Evolutionary conservation across 1,139 yeast genomes (phyloP).

Genomic region (Candida freyschussii): DNA sequence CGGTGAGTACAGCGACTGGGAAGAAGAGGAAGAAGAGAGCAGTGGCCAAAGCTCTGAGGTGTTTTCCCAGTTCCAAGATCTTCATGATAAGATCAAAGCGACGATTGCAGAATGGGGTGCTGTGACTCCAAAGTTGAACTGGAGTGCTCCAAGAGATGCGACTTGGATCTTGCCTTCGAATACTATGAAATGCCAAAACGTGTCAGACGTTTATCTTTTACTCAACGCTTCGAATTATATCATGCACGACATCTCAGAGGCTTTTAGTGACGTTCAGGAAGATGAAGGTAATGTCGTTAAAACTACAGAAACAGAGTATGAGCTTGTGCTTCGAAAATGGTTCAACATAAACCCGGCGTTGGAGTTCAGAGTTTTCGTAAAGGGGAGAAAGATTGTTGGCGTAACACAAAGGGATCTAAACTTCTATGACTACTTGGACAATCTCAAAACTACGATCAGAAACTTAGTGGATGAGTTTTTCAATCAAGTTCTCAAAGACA

Average conservation of each 20-base stretch:
- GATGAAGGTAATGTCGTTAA: conserved; percentile 22
- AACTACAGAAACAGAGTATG: conserved; percentile 35
- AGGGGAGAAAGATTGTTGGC: conserved; percentile 57
- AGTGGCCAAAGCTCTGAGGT: conserved; percentile 37
- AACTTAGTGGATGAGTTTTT: conserved; percentile 54
- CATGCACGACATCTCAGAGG: conserved; percentile 74
- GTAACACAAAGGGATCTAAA: conserved; percentile 84
- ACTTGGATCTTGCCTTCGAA: conserved; percentile 84
- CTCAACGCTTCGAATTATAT: conserved; percentile 85
- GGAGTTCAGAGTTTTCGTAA: conserved; percentile 83
- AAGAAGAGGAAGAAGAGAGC: conserved; percentile 33
- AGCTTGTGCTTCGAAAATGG: conserved; percentile 81
- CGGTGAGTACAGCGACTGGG: conserved; percentile 73
- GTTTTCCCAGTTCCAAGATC: conserved; percentile 45
- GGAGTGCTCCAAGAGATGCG: conserved; percentile 97
- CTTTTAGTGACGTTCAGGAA: conserved; percentile 44
- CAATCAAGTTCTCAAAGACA: conserved; percentile 39
- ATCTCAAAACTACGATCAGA: conserved; percentile 41
- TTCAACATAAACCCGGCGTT: conserved; percentile 75
- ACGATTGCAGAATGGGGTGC: conserved; percentile 46
- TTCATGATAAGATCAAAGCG: conserved; percentile 49
- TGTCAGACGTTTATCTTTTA: conserved; percentile 72
- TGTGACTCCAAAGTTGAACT: conserved; percentile 84
- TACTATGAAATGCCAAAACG: conserved; percentile 61
- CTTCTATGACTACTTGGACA: conserved; percentile 63